phyloP scores from a whole-genome alignment of 805 yeast species.

The Saturnispora sekii region DNA sequence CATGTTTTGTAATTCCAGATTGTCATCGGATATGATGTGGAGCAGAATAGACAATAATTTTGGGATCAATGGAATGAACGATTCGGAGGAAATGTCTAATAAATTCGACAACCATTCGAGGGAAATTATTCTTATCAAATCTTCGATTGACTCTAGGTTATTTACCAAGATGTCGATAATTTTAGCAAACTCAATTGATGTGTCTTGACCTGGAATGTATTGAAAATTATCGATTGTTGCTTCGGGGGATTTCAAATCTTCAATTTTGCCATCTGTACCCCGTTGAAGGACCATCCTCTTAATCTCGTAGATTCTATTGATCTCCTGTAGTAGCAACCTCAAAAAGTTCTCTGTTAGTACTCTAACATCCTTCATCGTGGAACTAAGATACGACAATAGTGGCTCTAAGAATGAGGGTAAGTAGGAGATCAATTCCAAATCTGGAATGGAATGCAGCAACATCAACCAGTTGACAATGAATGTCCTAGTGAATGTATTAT shows the following conservation, averaged over 20 bases:
- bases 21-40: conserved; percentile 48
- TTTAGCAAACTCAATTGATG: conserved; percentile 67
- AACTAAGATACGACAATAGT: conserved; percentile 66
- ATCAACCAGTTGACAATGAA: conserved; percentile 91
- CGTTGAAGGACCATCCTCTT: conserved; percentile 34
- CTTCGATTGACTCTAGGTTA: conserved; percentile 63
- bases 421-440: conserved; percentile 75
- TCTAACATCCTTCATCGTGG: conserved; percentile 78
- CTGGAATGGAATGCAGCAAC: conserved; percentile 87
- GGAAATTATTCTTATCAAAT: conserved; percentile 69
- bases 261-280: conserved; percentile 21
- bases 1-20: conserved; percentile 39
- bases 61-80: conserved; percentile 66
- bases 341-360: conserved; percentile 74
- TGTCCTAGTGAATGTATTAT: conserved; percentile 86
- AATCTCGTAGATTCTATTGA: conserved; percentile 64
- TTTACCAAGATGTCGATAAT: conserved; percentile 76
- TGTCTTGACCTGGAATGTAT: conserved; percentile 71
- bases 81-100: conserved; percentile 62
- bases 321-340: conserved; percentile 68
- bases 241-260: background rate
- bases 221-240: conserved; percentile 35
- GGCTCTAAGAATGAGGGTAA: conserved; percentile 87
- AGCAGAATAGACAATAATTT: conserved; percentile 62
- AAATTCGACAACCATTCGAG: conserved; percentile 75